Evolutionary conservation across 495 filamentous ascomycete genomes (phyloP).

Genomic region (Pyrenopolyporus hunteri): DNA sequence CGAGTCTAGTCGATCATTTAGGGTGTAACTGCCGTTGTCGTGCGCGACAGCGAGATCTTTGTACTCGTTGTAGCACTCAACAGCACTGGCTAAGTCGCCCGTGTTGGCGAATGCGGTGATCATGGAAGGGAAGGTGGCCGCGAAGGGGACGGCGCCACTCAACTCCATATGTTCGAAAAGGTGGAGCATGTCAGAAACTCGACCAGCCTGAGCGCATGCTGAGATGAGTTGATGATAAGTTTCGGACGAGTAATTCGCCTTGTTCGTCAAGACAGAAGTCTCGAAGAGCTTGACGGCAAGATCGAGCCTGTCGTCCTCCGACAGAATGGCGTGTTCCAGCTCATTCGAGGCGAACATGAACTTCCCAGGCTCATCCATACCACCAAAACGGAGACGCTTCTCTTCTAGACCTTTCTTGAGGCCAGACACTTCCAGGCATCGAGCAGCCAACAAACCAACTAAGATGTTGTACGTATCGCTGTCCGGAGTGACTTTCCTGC

Average conservation of each 20-base stretch:
- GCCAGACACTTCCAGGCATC: constrained; percentile 72
- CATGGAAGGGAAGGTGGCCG: constrained; percentile 86
- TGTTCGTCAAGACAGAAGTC: constrained; percentile 67
- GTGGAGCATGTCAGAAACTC: constrained; percentile 83
- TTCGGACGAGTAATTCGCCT: constrained; percentile 62
- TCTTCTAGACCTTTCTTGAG: constrained; percentile 75
- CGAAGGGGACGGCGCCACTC: constrained; percentile 70
- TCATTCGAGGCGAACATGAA: constrained; percentile 91
- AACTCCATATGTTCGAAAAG: constrained; percentile 90
- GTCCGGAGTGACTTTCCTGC: constrained; percentile 80
- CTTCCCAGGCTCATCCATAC: constrained; percentile 82
- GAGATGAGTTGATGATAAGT: constrained; percentile 82
- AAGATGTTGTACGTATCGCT: constrained; percentile 85
- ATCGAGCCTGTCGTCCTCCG: constrained; percentile 82
- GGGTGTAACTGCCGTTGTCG: constrained; percentile 73
- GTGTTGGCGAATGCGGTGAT: constrained; percentile 85
- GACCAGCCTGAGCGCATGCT: constrained; percentile 80
- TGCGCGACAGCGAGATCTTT: constrained; percentile 79
- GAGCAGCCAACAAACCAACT: constrained; percentile 77
- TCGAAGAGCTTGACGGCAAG: constrained; percentile 86
- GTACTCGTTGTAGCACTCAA: constrained; percentile 96
- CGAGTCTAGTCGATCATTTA: constrained; percentile 76
- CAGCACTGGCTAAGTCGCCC: constrained; percentile 83
- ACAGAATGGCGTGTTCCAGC: constrained; percentile 78
- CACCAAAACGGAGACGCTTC: constrained; percentile 78